Base-by-base conservation (phyloP, 257 asterid species). In the Nicotiana tabacum region DNA sequence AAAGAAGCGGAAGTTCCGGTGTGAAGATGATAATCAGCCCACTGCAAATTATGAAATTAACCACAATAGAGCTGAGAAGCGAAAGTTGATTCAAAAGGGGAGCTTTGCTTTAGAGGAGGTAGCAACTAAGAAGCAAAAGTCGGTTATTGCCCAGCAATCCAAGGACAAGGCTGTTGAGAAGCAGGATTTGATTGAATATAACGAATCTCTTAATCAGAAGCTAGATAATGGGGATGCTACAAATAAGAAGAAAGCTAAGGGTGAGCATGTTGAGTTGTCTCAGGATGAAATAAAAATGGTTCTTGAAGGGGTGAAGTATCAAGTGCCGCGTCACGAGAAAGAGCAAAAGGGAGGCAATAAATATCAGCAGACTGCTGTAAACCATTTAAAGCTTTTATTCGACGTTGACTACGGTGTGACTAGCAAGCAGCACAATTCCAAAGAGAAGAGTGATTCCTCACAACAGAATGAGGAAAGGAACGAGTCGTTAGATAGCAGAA, bases 1-100 rank as follows among this genome's bases (percentile, higher is more conserved):
- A 4, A 80, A 77, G 9, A 77, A 85, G 83, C 9, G 27, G 55
- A 64, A 68, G 53, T 16, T 32, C 18, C 6, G 8, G 53, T 48
- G 35, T 39, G 85, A 83, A 77, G 57, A 83, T 46, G 82, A 53
- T 43, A 81, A 66, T 81, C 32, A 37, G 30, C 39, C 27, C 84
- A 58, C 39, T 67, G 66, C 57, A 84, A 82, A 60, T 82, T 18
- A 69, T 62, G 82, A 77, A 69, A 70, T 77, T 33, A 66, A 27
- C 27, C 78, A 83, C 13, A 69, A 79, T 10, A 46, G 32, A 82
- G 82, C 85, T 46, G 48, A 87, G 80, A 85, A 84, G 82, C 81
- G 70, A 30, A 81, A 84, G 79, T 61, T 61, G 55, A 27, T 70
- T 39, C 58, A 53, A 15, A 53, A 53, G 18, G 58, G 58, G 18